phyloP scores from a whole-genome alignment of 2,329 filamentous ascomycete species.

The Hypoxylon sp. region DNA sequence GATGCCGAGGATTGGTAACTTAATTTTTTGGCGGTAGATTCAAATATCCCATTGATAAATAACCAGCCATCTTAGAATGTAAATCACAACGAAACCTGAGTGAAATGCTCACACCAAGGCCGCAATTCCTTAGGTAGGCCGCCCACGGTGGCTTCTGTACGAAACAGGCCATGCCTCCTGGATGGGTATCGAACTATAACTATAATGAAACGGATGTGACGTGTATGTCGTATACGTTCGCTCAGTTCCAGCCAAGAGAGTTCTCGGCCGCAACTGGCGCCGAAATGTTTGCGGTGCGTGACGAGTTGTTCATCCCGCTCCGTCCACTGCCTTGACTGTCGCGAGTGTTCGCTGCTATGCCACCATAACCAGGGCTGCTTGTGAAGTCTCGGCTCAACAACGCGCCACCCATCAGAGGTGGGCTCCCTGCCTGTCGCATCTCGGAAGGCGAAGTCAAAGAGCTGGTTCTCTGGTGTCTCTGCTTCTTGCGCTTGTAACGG shows the following conservation, averaged over 20 bases:
- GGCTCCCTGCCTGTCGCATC: constrained; percentile 67
- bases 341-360: constrained; percentile 56
- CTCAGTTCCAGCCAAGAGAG: constrained; percentile 93
- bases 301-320: constrained; percentile 65
- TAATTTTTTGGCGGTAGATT: constrained; percentile 34
- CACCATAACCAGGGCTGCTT: constrained; percentile 60
- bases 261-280: constrained; percentile 93
- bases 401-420: constrained; percentile 77
- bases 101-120: constrained; percentile 45
- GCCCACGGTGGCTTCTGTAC: constrained; percentile 39
- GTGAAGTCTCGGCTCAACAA: constrained; percentile 68
- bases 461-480: constrained; percentile 80
- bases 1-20: constrained; percentile 44
- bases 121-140: constrained; percentile 48
- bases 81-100: constrained; percentile 51
- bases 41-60: constrained; percentile 39
- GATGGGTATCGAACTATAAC: constrained; percentile 61
- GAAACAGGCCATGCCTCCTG: constrained; percentile 50
- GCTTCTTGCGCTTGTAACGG: constrained; percentile 87
- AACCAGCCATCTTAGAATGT: constrained; percentile 44
- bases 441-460: constrained; percentile 72
- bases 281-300: constrained; percentile 77
- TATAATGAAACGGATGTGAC: constrained; percentile 49
- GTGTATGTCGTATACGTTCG: constrained; percentile 50
- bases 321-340: constrained; percentile 76